A percentile compares a stretch with the other conserved stretches of the same genome.
These are phyloP conservation scores for Ceratobasidium sp. DNA, from an alignment of 1,284 basidiomycete genomes.

Conservation along the genomic window DNA sequence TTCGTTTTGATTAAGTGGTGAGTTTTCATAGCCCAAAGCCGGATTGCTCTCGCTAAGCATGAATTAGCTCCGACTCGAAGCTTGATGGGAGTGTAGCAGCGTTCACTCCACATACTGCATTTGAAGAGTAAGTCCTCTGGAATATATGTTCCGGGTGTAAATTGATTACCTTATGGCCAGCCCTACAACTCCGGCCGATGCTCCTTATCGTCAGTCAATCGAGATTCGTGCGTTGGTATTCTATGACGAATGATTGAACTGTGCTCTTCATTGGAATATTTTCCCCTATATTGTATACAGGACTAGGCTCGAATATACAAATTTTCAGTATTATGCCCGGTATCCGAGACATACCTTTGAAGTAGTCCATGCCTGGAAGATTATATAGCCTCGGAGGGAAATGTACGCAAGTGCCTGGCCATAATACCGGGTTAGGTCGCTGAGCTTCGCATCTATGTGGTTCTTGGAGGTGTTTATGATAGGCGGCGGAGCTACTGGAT, in stretches of 20 bases:
- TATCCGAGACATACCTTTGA: no score
- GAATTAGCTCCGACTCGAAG: slow-evolving; percentile 29
- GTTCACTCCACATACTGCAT: slow-evolving; percentile 74
- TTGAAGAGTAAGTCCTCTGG: slow-evolving; percentile 59
- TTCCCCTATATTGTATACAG: no score
- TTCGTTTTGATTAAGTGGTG: slow-evolving; percentile 77
- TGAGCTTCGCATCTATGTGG: no score
- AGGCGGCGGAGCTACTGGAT: no score
- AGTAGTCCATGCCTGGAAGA: no score
- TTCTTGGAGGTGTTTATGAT: no score
- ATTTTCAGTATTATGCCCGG: no score
- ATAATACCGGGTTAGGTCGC: no score
- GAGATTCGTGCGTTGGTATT: slow-evolving; percentile 73
- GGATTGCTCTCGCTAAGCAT: neutral
- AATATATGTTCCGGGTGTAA: neutral
- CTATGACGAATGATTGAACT: slow-evolving; percentile 56
- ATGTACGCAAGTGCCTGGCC: no score
- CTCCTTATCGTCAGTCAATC: slow-evolving; percentile 70
- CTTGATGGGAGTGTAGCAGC: slow-evolving; percentile 66
- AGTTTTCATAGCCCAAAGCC: slow-evolving; percentile 50
- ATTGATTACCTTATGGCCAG: neutral
- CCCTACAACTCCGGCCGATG: slow-evolving; percentile 66
- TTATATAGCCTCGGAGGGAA: no score
- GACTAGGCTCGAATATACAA: no score
- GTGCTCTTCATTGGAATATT: no score